phyloP scores from a whole-genome alignment of 2,329 filamentous ascomycete genomes.

The Aspergillus sp. region DNA sequence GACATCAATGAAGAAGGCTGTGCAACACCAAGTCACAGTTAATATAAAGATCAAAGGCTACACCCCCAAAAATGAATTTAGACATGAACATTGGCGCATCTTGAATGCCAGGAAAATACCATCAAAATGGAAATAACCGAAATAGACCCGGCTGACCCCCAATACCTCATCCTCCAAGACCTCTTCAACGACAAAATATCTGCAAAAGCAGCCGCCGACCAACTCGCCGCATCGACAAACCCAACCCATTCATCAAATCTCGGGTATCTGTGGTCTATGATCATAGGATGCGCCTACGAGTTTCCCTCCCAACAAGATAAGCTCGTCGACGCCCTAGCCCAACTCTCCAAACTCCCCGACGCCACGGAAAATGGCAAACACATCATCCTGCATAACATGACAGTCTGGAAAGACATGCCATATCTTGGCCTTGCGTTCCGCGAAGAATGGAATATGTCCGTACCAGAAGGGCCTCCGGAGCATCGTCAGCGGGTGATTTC shows the following conservation, averaged over 20 bases:
- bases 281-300: not conserved
- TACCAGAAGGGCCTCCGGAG: not conserved
- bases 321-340: constrained; percentile 2
- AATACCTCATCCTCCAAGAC: not conserved
- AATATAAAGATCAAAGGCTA: too few species aligned
- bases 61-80: too few species aligned
- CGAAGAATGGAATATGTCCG: constrained; percentile 6
- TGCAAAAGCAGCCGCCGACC: not conserved
- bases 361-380: not conserved
- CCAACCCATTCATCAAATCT: not conserved
- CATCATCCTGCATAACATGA: constrained; percentile 2
- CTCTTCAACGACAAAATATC: not conserved
- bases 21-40: too few species aligned
- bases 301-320: constrained; percentile 2
- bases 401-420: constrained; percentile 9
- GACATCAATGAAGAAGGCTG: too few species aligned
- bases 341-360: constrained; percentile 1
- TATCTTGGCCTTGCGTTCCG: constrained; percentile 8
- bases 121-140: too few species aligned
- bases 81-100: too few species aligned
- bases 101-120: too few species aligned
- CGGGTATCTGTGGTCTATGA: not conserved
- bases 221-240: not conserved
- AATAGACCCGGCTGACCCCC: not conserved
- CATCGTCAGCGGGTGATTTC: not conserved